phyloP scores from a whole-genome alignment of 768 basidiomycete species.

The Collybia sp. region DNA sequence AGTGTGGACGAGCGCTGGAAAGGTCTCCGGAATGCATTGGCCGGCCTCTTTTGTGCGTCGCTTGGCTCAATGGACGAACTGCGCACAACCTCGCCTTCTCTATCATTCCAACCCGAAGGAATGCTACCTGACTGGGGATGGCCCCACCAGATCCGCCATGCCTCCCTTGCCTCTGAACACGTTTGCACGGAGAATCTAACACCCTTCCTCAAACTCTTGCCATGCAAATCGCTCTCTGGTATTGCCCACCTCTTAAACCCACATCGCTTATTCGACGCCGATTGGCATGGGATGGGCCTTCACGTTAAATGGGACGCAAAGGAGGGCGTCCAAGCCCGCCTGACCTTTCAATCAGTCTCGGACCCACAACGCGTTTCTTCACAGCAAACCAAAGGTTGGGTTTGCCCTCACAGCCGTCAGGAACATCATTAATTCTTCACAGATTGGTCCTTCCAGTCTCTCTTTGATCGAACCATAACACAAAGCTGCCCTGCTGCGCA shows the following conservation, averaged over 20 bases:
- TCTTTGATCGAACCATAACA: conserved; percentile 68
- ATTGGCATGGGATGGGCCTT: conserved; percentile 87
- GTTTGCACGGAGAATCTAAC: conserved; percentile 99
- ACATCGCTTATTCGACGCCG: conserved; percentile 81
- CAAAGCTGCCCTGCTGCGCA: conserved; percentile 65
- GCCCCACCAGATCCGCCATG: conserved; percentile 64
- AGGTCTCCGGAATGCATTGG: conserved; percentile 81
- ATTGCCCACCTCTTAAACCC: conserved; percentile 81
- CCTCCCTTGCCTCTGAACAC: conserved; percentile 73
- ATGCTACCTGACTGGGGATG: conserved; percentile 41
- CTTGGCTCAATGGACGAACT: conserved; percentile 73
- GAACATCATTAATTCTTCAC: conserved; percentile 3
- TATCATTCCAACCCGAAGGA: conserved; percentile 61
- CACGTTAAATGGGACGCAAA: conserved; percentile 63
- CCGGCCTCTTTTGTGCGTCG: conserved; percentile 94
- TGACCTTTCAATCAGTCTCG: conserved; percentile 73
- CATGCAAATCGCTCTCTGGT: conserved; percentile 87
- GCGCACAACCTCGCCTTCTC: conserved; percentile 63
- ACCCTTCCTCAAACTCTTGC: conserved; percentile 90
- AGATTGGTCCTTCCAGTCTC: conserved; percentile 73
- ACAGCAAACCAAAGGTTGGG: conserved; percentile 51
- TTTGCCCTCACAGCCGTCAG: not conserved
- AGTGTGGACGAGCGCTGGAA: conserved; percentile 80
- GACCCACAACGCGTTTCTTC: conserved; percentile 63
- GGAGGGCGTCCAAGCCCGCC: conserved; percentile 55